Evolutionary conservation across 2,329 filamentous ascomycete species (phyloP), one percentile per base, ranked within the genome.

Genomic region (Aspergillus terreus): DNA sequence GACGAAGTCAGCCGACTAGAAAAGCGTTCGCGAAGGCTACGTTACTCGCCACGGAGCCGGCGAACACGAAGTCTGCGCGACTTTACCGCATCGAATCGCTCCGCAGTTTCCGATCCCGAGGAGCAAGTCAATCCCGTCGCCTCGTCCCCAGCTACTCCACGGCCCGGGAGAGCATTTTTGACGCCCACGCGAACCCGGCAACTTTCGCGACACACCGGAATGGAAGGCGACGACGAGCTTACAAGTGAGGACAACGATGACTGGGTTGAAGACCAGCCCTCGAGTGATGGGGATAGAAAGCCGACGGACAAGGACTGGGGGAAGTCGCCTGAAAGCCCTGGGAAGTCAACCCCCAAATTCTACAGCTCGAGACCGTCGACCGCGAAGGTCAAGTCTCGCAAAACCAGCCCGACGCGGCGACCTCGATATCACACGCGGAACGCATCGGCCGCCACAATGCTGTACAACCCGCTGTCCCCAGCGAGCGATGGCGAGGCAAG

Each of bases 201-300:
- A 52, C 57, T 76, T 38, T 73, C 78, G 41, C 79, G 74, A 63
- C 84, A 91, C 52, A 91, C 88, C 0, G 90, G 94, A 63, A 89
- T 86, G 6, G 90, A 95, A 65, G 90, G 90, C 0, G 92, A 96
- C 62, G 92, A 96, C 62, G 92, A 96, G 68, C 76, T 92, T n/a
- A 81, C 88, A 11, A 92, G 88, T 3, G 88, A 91, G 50, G 88
- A 90, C 50, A 87, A 92, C 51, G 83, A 85, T 30, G 76, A 79
- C 27, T 69, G 58, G 11, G 51, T 48, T 9, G 61, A 63, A 10
- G 62, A 58, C n/a, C 63, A 60, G 15, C 49, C 51, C 9, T 63
- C 61, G 0, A 58, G 52, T 43, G 49, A 51, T n/a, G 55, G 53
- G 32, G 46, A 50, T 12, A 58, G 53, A 35, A 54, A 51, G 6